Evolutionary conservation across 2,329 filamentous ascomycete species (phyloP).

Genomic region (Didymella arachidicola): DNA sequence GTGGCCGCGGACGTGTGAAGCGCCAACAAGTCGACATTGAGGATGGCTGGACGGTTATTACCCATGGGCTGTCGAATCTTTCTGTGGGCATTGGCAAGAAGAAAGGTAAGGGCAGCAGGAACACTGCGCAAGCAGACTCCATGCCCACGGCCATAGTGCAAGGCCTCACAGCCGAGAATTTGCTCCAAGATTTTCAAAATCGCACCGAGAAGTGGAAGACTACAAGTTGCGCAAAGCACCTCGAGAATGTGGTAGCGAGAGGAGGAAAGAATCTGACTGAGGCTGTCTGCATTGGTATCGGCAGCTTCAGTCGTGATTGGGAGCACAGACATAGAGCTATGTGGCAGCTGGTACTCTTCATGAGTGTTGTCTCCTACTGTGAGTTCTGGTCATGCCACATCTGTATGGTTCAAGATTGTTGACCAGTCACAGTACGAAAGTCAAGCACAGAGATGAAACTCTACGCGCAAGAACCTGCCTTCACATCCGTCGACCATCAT

Average conservation of each 20-base stretch:
- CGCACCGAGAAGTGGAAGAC: conserved; percentile 37
- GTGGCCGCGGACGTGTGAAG: conserved; percentile 37
- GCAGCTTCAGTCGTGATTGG: conserved; percentile 49
- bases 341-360: conserved; percentile 51
- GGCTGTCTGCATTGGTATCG: conserved; percentile 49
- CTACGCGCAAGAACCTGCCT: conserved; percentile 49
- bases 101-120: conserved; percentile 4
- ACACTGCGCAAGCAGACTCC: conserved; percentile 14
- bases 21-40: conserved; percentile 38
- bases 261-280: conserved; percentile 24
- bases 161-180: conserved; percentile 37
- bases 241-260: conserved; percentile 26
- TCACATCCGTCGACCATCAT: conserved; percentile 41
- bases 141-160: conserved; percentile 29
- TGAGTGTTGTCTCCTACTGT: conserved; percentile 33
- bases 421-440: conserved; percentile 11
- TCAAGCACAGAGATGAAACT: conserved; percentile 20
- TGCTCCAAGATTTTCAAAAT: conserved; percentile 33
- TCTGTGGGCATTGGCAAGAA: conserved; percentile 17
- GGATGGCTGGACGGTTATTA: conserved; percentile 51
- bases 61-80: conserved; percentile 33
- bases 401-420: not conserved
- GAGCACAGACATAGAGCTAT: conserved; percentile 42
- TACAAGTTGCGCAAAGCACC: conserved; percentile 31
- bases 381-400: not conserved